phyloP scores from a whole-genome alignment of 129 eudicot genomes.

The Rutidosis leptorrhynchoides region DNA sequence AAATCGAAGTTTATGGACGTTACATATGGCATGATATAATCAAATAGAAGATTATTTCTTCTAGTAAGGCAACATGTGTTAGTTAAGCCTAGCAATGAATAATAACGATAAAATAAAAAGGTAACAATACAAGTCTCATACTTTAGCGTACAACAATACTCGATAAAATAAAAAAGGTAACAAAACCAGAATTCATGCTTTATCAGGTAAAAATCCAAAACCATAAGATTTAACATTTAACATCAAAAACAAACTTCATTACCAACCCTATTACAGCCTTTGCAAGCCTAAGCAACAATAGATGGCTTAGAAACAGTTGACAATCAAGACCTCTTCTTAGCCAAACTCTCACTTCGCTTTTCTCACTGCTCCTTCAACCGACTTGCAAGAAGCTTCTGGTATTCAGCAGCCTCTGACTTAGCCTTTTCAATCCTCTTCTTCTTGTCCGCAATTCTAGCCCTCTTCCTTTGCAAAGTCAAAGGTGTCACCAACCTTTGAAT shows the following conservation, averaged over 20 bases:
- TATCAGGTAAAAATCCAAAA: background rate
- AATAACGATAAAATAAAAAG: background rate
- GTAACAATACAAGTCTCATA: slow-evolving; percentile 10
- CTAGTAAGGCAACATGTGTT: background rate
- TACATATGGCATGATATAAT: too few species aligned
- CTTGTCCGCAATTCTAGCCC: slow-evolving; percentile 86
- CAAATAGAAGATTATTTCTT: too few species aligned
- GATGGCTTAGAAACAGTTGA: slow-evolving; percentile 79
- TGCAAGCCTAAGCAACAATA: slow-evolving; percentile 39
- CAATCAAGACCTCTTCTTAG: slow-evolving; percentile 73
- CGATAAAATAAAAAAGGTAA: slow-evolving; percentile 2
- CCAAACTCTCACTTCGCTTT: slow-evolving; percentile 79
- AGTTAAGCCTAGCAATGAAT: too few species aligned
- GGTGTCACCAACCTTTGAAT: slow-evolving; percentile 87
- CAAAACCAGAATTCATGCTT: slow-evolving; percentile 7
- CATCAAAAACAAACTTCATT: slow-evolving; percentile 21
- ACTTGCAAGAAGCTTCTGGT: slow-evolving; percentile 79
- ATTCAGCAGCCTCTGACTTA: slow-evolving; percentile 76
- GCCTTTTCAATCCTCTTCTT: slow-evolving; percentile 88
- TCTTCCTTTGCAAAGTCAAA: slow-evolving; percentile 77
- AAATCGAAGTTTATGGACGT: too few species aligned
- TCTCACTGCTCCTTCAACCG: slow-evolving; percentile 86
- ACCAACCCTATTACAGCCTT: slow-evolving; percentile 8
- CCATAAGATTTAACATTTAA: slow-evolving; percentile 14
- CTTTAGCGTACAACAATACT: slow-evolving; percentile 6